These are phyloP conservation scores for Leptographium radiaticola DNA, from an alignment of 2,329 filamentous ascomycete species.

Conservation along the genomic window DNA sequence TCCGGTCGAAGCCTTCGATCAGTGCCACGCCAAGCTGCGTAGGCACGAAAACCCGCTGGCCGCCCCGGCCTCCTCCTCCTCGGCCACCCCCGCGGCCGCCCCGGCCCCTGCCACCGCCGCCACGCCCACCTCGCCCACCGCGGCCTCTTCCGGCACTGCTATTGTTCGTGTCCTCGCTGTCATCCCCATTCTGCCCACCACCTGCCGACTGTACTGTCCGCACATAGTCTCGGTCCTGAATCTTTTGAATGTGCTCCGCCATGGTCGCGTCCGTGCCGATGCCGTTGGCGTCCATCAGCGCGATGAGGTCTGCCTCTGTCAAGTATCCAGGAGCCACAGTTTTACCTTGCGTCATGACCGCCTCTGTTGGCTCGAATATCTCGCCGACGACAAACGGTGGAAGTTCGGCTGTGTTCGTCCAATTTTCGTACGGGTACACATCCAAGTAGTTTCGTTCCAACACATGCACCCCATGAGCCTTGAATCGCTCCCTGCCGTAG, in stretches of 20 bases:
- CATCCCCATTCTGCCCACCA: slow-evolving; percentile 25
- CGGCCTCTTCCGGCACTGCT: slow-evolving; percentile 35
- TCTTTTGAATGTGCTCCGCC: slow-evolving; percentile 96
- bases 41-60: slow-evolving; percentile 78
- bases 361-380: slow-evolving; percentile 75
- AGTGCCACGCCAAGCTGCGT: slow-evolving; percentile 83
- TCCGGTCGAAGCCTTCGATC: slow-evolving; percentile 87
- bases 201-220: slow-evolving; percentile 36
- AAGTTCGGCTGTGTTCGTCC: slow-evolving; percentile 75
- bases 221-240: slow-evolving; percentile 82
- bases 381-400: slow-evolving; percentile 72
- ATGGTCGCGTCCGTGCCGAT: slow-evolving; percentile 98
- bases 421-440: slow-evolving; percentile 92
- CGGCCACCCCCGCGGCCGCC: slow-evolving; percentile 25
- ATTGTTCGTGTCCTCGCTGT: slow-evolving; percentile 24
- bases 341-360: slow-evolving; percentile 81
- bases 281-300: slow-evolving; percentile 95
- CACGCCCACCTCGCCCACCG: slow-evolving; percentile 35
- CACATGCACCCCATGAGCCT: slow-evolving; percentile 71
- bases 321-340: slow-evolving; percentile 75
- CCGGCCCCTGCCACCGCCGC: slow-evolving; percentile 27
- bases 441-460: slow-evolving; percentile 86
- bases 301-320: slow-evolving; percentile 90
- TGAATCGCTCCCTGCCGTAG: slow-evolving; percentile 75
- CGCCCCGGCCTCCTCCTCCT: slow-evolving; percentile 28